phyloP scores from a whole-genome alignment of 2,329 filamentous ascomycete species.

The Tolypocladium ovalisporum region DNA sequence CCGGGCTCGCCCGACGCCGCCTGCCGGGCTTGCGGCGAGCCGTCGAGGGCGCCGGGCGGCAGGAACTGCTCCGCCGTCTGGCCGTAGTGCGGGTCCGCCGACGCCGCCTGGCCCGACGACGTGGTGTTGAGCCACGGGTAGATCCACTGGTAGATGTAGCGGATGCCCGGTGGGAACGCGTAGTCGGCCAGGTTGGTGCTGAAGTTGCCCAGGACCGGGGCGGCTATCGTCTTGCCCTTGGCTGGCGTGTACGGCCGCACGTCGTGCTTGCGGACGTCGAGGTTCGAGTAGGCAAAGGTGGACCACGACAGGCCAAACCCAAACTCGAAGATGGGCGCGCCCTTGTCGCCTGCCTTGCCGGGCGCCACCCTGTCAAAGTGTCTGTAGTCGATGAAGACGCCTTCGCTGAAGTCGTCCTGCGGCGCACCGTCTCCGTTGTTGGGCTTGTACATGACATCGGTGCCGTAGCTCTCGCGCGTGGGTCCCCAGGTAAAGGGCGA shows the following conservation, averaged over 20 bases:
- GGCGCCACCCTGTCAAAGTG: constrained; percentile 54
- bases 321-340: constrained; percentile 66
- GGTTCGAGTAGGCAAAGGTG: constrained; percentile 62
- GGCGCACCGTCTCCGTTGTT: constrained; percentile 58
- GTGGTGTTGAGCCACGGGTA: constrained; percentile 65
- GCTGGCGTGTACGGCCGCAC: constrained; percentile 46
- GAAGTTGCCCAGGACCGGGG: constrained; percentile 53
- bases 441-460: constrained; percentile 53
- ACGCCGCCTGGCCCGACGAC: constrained; percentile 41
- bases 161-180: constrained; percentile 51
- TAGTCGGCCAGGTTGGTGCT: constrained; percentile 55
- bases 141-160: constrained; percentile 43
- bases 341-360: constrained; percentile 14
- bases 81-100: constrained; percentile 49
- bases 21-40: constrained; percentile 43
- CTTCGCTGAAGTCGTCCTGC: constrained; percentile 65
- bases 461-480: constrained; percentile 56
- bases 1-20: constrained; percentile 45
- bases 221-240: constrained; percentile 48
- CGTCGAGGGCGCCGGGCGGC: constrained; percentile 46
- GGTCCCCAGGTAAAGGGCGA: constrained; percentile 72
- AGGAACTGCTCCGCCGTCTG: constrained; percentile 44
- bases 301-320: constrained; percentile 75
- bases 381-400: constrained; percentile 62
- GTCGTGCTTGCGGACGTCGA: constrained; percentile 43